Evolutionary conservation across 352 stramenopile genomes (phyloP), one percentile per base, ranked within the genome.

Genomic region (Pythium grandisporangium): DNA sequence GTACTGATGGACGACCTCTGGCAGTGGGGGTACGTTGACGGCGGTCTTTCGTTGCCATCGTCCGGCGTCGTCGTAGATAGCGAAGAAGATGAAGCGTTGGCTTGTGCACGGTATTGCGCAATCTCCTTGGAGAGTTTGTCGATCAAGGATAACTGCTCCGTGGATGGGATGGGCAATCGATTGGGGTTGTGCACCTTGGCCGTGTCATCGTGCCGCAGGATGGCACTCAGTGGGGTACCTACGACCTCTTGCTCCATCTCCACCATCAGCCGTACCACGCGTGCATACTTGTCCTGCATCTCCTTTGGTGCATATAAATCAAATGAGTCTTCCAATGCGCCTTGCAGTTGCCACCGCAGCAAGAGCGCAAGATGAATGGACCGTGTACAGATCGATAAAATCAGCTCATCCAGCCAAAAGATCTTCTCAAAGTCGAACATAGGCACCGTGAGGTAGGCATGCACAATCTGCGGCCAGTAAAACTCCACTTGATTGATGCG

Each of bases 401-500:
- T 78, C 17, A 91, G 53, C 41, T 95, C 79, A 39, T 94, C 81
- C 23, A 95, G 61, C 77, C 80, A 90, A 57, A 94, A 93, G 21
- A 93, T 70, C 60, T 94, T 94, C 36, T 92, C 78, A 51, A 93
- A 91, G 30, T 93, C 75, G 60, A 92, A 93, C 63, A 87, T 92
- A 11, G 77, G 80, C 40, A 94, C 75, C 16, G 74, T 91, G 37
- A 95, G 38, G 37, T 92, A 91, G 42, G 78, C 77, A 42, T 96
- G 84, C 30, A 95, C 70, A 25, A 96, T 87, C 61, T 96, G 84
- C 14, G 81, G 83, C 74, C 80, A 93, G 51, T 94, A 95, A 47
- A 96, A 95, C 51, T 96, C 84, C 34, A 96, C 76, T 58, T 95
- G 75, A 48, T 93, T 93, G 53, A 95, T 91, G 19, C 81, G 67